Evolutionary conservation across 164 flowering plant genomes (phyloP).

Genomic region (Magnolia officinalis): DNA sequence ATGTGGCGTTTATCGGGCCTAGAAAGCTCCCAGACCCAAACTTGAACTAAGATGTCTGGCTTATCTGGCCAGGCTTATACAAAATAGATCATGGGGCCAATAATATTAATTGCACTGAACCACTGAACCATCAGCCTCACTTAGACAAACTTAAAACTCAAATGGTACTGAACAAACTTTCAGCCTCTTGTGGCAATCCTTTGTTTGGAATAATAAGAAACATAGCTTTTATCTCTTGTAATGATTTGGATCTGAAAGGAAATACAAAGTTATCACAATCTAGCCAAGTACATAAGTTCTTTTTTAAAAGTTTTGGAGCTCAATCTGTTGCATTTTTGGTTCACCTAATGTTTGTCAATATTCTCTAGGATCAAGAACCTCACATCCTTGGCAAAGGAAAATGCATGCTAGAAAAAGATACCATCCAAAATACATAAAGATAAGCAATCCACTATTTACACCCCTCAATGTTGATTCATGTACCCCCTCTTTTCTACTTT

Average conservation of each 20-base stretch:
- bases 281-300: neutral
- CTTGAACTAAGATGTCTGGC: too few species aligned
- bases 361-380: neutral
- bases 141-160: neutral
- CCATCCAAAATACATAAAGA: too few species aligned
- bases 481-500: too few species aligned
- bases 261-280: neutral
- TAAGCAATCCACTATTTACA: too few species aligned
- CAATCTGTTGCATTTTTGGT: neutral
- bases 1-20: too few species aligned
- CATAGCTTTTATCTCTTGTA: neutral
- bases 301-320: neutral
- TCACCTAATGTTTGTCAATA: neutral
- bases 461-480: too few species aligned
- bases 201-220: neutral
- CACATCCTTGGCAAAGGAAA: too few species aligned
- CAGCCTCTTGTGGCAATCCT: neutral
- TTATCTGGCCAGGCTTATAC: neutral
- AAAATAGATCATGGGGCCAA: neutral
- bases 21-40: too few species aligned
- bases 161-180: neutral
- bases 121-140: neutral
- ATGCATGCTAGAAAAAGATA: too few species aligned
- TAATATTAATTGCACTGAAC: too few species aligned
- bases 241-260: neutral